Percentiles rank a stretch among this genome's conserved stretches.
phyloP scores from a whole-genome alignment of 2,329 filamentous ascomycete species.

The Aspergillus eucalypticola region DNA sequence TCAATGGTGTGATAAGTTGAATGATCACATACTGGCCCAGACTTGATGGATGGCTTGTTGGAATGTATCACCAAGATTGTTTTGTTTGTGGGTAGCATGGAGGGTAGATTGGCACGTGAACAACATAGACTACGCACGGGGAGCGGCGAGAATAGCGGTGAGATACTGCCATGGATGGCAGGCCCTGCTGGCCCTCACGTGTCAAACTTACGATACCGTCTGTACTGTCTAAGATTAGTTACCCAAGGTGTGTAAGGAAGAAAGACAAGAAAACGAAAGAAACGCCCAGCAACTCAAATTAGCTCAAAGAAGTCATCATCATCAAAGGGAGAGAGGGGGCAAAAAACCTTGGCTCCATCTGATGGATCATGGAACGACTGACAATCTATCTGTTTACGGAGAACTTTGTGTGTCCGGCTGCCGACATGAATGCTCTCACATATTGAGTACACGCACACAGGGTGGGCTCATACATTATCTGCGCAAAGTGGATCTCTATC shows the following conservation, averaged over 20 bases:
- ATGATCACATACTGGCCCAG: background rate
- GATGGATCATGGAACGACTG: background rate
- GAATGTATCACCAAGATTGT: no score
- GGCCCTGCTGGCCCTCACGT: background rate
- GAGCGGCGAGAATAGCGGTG: conserved; percentile 1
- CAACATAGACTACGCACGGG: no score
- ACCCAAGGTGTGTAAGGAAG: background rate
- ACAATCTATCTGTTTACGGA: background rate
- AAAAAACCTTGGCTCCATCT: background rate
- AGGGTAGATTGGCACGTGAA: background rate
- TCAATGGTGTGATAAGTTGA: no score
- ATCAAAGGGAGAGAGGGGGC: background rate
- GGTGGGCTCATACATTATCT: no score
- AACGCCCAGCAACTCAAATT: no score
- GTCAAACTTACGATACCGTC: background rate
- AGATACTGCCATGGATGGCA: conserved; percentile 1
- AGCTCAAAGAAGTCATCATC: no score
- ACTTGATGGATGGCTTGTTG: background rate
- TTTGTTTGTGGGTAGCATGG: background rate
- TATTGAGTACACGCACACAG: background rate
- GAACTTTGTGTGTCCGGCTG: background rate
- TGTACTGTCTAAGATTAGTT: background rate
- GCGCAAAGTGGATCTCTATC: background rate
- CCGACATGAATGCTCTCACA: background rate
- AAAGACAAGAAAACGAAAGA: no score